Evolutionary conservation across 352 stramenopile genomes (phyloP).

Genomic region (Pseudoperonospora humuli): DNA sequence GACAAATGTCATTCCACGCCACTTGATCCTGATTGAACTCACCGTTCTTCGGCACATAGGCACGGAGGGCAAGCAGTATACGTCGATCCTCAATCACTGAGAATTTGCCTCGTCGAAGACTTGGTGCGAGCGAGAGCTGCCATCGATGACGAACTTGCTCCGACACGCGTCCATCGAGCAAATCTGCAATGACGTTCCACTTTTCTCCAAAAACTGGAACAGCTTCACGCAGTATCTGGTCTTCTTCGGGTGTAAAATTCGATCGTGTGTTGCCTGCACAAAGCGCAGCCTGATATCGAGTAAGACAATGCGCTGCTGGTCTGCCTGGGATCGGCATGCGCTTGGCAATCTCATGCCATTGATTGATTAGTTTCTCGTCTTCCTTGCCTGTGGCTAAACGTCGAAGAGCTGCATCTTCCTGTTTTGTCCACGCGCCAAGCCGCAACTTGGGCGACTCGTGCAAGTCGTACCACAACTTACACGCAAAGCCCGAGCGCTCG

Average conservation of each 20-base stretch:
- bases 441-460: slow-evolving; percentile 51
- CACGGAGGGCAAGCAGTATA: slow-evolving; percentile 46
- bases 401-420: slow-evolving; percentile 36
- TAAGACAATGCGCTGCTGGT: slow-evolving; percentile 47
- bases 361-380: slow-evolving; percentile 35
- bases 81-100: slow-evolving; percentile 64
- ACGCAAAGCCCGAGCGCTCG: slow-evolving; percentile 56
- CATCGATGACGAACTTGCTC: slow-evolving; percentile 74
- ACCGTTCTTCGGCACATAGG: slow-evolving; percentile 34
- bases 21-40: slow-evolving; percentile 43
- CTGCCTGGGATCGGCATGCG: slow-evolving; percentile 38
- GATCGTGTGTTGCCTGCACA: slow-evolving; percentile 35
- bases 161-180: slow-evolving; percentile 60
- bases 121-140: slow-evolving; percentile 56
- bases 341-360: slow-evolving; percentile 41
- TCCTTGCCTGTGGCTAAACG: slow-evolving; percentile 32
- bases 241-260: slow-evolving; percentile 41
- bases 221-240: slow-evolving; percentile 38
- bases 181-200: slow-evolving; percentile 70
- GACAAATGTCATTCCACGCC: slow-evolving; percentile 54
- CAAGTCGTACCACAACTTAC: slow-evolving; percentile 67
- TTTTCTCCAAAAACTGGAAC: slow-evolving; percentile 68
- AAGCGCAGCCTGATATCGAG: slow-evolving; percentile 46
- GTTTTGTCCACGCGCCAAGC: slow-evolving; percentile 46
- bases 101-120: slow-evolving; percentile 64